Evolutionary conservation across 2,329 filamentous ascomycete species (phyloP).

Genomic region (Xylaria sp.): DNA sequence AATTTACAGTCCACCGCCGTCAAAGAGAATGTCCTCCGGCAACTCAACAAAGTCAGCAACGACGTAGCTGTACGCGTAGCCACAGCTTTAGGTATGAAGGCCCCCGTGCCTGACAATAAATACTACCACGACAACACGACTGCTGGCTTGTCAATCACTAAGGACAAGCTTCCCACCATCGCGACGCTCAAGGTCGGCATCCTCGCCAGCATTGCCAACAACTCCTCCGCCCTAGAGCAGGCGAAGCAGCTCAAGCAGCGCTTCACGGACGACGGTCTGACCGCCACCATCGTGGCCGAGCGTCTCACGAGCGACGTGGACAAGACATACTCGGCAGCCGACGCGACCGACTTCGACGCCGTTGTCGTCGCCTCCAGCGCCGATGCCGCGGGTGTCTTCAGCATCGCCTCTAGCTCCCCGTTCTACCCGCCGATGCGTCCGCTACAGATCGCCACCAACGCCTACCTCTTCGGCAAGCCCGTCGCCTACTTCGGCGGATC

Average conservation of each 20-base stretch:
- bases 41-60: conserved; percentile 72
- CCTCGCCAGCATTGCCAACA: conserved; percentile 52
- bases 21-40: conserved; percentile 68
- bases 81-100: conserved; percentile 61
- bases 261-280: conserved; percentile 58
- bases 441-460: conserved; percentile 65
- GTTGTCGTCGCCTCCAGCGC: conserved; percentile 65
- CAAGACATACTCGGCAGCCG: conserved; percentile 68
- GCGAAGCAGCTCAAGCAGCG: conserved; percentile 56
- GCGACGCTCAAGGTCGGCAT: conserved; percentile 69
- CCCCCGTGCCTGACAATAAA: conserved; percentile 62
- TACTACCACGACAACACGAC: conserved; percentile 76
- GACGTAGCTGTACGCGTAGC: conserved; percentile 71
- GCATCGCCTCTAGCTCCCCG: conserved; percentile 48
- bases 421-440: conserved; percentile 70
- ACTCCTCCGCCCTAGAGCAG: conserved; percentile 45
- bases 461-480: conserved; percentile 73
- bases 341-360: conserved; percentile 67
- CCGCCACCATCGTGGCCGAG: conserved; percentile 66
- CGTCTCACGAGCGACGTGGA: conserved; percentile 59
- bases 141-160: conserved; percentile 63
- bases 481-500: conserved; percentile 62
- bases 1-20: conserved; percentile 63
- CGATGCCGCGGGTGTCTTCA: conserved; percentile 54
- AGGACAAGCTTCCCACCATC: conserved; percentile 62